phyloP scores from a whole-genome alignment of 208 protist genomes.

The Angomonas desouzai region DNA sequence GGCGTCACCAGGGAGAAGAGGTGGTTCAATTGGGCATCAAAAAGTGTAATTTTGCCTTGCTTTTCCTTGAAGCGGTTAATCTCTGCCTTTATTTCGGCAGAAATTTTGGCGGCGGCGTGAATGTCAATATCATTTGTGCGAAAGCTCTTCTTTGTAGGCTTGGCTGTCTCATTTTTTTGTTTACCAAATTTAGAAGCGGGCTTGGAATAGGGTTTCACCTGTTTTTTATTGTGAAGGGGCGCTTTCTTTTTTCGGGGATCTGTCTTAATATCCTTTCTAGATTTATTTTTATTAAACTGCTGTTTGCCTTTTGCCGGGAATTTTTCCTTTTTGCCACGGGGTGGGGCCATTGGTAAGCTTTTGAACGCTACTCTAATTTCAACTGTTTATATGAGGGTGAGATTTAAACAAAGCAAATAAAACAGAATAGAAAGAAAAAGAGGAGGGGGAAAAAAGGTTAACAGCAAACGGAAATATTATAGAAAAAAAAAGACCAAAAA shows the following conservation, averaged over 20 bases:
- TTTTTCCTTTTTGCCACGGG: constrained; percentile 7
- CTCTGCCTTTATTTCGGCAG: constrained; percentile 60
- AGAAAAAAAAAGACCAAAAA: too few relatives aligned
- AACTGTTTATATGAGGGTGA: too few relatives aligned
- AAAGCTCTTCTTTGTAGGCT: constrained; percentile 21
- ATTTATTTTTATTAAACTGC: constrained; percentile 1
- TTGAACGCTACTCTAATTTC: too few relatives aligned
- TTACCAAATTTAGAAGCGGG: too few relatives aligned
- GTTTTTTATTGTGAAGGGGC: background rate
- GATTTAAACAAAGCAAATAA: constrained; percentile 17
- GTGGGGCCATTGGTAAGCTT: background rate
- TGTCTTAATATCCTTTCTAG: background rate
- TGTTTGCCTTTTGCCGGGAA: background rate
- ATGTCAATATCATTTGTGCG: constrained; percentile 70
- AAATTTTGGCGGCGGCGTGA: constrained; percentile 72
- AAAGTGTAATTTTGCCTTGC: constrained; percentile 33
- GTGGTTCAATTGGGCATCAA: constrained; percentile 50
- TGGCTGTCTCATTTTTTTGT: too few relatives aligned
- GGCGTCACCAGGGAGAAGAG: constrained; percentile 75
- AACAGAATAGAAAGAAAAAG: constrained; percentile 8
- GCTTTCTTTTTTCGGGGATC: background rate
- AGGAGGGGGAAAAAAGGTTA: constrained; percentile 4
- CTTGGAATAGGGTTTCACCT: background rate
- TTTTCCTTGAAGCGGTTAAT: constrained; percentile 59
- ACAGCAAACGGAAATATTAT: constrained; percentile 5